Conservation (phyloP, 768 basidiomycete species). For the Boletus reticuloceps region DNA sequence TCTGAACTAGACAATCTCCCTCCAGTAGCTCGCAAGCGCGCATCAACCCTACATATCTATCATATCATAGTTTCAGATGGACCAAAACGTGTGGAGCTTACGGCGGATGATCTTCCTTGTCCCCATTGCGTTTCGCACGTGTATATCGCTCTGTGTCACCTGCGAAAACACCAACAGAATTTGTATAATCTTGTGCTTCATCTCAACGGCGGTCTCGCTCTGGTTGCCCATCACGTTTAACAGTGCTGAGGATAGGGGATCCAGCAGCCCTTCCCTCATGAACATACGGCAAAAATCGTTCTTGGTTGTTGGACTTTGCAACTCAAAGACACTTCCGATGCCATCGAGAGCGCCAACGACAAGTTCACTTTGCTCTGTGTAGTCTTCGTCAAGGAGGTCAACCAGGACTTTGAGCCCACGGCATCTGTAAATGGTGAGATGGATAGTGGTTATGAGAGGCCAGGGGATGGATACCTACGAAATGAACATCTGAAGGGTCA, state of each 20-base stretch:
- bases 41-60: constrained; percentile 61
- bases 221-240: constrained; percentile 82
- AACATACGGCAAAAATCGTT: constrained; percentile 99
- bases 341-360: constrained; percentile 93
- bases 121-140: constrained; percentile 90
- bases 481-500: constrained; percentile 98
- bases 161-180: constrained; percentile 91
- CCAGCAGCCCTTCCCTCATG: constrained; percentile 90
- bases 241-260: constrained; percentile 87
- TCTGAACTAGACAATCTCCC: constrained; percentile 81
- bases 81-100: constrained; percentile 41
- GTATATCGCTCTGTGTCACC: constrained; percentile 92
- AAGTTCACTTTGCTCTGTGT: constrained; percentile 85
- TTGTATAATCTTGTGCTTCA: constrained; percentile 86
- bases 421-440: constrained; percentile 51
- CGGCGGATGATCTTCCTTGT: constrained; percentile 86
- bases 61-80: constrained; percentile 1
- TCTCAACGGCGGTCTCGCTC: constrained; percentile 62
- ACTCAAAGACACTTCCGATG: constrained; percentile 92
- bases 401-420: constrained; percentile 94
- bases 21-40: constrained; percentile 85
- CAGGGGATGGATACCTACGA: constrained; percentile 62
- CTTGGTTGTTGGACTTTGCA: constrained; percentile 94
- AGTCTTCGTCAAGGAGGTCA: constrained; percentile 95
- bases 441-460: not conserved